phyloP scores from a whole-genome alignment of 2,329 filamentous ascomycete genomes.

The Blastomyces silverae region DNA sequence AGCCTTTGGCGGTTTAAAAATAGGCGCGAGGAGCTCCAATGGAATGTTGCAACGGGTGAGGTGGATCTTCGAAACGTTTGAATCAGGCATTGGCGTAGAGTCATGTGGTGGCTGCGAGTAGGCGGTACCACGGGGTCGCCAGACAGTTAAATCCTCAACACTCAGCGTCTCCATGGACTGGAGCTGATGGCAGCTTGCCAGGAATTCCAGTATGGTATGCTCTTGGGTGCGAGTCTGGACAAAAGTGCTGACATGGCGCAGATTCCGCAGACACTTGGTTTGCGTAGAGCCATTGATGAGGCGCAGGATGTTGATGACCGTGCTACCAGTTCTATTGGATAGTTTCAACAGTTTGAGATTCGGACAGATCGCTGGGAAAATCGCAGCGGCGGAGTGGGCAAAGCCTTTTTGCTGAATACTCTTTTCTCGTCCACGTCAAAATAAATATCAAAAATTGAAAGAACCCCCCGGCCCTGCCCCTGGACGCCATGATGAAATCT shows the following conservation, averaged over 20 bases:
- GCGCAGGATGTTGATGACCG: not conserved
- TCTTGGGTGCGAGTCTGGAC: not conserved
- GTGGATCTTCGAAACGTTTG: constrained; percentile 10
- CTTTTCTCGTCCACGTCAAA: not conserved
- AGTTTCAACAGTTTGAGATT: not conserved
- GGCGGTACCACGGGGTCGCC: not conserved
- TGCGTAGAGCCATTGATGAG: not conserved
- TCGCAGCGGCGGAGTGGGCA: not conserved
- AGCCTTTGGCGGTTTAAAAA: not conserved
- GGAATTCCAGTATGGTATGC: not conserved
- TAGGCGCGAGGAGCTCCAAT: not conserved
- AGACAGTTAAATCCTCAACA: not conserved
- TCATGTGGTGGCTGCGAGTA: not conserved
- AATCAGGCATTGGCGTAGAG: not conserved
- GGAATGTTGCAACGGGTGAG: not conserved
- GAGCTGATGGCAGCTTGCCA: not conserved
- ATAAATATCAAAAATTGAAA: too few species aligned
- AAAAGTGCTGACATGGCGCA: not conserved
- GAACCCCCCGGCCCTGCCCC: too few species aligned
- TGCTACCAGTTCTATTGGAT: not conserved
- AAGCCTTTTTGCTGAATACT: not conserved
- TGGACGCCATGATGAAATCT: too few species aligned
- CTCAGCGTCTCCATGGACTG: not conserved
- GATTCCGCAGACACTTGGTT: not conserved
- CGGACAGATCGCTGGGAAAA: not conserved